phyloP scores from a whole-genome alignment of 768 basidiomycete genomes.

The Chlorophyllum brunneum region DNA sequence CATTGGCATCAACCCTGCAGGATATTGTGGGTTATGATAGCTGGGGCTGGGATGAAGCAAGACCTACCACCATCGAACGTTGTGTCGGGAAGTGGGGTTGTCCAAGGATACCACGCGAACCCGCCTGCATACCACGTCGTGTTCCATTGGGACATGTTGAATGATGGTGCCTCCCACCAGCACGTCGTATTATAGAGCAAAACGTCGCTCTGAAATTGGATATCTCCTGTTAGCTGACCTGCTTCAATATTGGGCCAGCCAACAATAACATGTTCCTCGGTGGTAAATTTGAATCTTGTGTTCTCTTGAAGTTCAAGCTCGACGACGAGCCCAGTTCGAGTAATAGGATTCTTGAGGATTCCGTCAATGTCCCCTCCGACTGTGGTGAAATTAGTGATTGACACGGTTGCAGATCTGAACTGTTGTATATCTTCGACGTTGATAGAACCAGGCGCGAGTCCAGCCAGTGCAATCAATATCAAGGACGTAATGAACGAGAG shows the following conservation, averaged over 20 bases:
- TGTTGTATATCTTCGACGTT: not conserved
- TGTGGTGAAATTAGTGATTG: slow-evolving; percentile 2
- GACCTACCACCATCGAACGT: not conserved
- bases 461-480: not conserved
- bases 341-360: not conserved
- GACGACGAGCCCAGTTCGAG: no score
- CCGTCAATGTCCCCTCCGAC: not conserved
- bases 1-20: slow-evolving; percentile 1
- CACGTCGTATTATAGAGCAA: slow-evolving; percentile 2
- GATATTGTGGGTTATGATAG: no score
- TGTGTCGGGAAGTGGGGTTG: not conserved
- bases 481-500: not conserved
- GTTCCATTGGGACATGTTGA: not conserved
- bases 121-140: slow-evolving; percentile 3
- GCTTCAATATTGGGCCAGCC: not conserved
- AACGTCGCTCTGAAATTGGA: not conserved
- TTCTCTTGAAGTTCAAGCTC: not conserved
- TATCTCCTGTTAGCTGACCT: not conserved
- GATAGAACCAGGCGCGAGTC: not conserved
- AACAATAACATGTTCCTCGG: not conserved
- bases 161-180: not conserved
- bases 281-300: not conserved
- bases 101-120: not conserved
- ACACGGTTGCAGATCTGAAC: not conserved
- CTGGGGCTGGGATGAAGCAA: no score